These are phyloP conservation scores for Zoysia japonica DNA, from an alignment of 176 grass and related monocot genomes.

Conservation along the genomic window DNA sequence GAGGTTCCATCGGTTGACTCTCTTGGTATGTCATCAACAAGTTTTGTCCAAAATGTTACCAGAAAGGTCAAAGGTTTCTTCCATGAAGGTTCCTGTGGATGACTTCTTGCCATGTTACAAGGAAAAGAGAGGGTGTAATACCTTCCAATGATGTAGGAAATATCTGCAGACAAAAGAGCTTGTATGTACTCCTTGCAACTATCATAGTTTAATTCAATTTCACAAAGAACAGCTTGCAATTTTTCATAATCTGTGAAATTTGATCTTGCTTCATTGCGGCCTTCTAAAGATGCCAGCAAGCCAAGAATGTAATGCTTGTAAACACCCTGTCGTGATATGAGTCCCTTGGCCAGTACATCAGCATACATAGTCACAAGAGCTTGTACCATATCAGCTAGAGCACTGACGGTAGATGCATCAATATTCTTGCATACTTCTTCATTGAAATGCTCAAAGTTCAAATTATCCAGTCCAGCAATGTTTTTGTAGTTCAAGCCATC, in stretches of 20 bases:
- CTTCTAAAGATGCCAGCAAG: constrained; percentile 87
- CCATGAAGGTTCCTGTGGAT: constrained; percentile 71
- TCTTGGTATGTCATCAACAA: constrained; percentile 57
- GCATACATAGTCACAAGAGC: constrained; percentile 78
- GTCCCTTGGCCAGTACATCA: constrained; percentile 68
- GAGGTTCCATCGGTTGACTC: constrained; percentile 40
- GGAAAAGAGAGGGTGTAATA: constrained; percentile 80
- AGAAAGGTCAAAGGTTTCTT: constrained; percentile 59
- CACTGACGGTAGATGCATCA: constrained; percentile 58
- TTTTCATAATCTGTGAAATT: constrained; percentile 63
- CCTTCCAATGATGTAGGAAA: constrained; percentile 58
- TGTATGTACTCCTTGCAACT: constrained; percentile 74
- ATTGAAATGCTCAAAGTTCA: constrained; percentile 96
- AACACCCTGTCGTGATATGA: constrained; percentile 79
- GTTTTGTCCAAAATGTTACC: constrained; percentile 77
- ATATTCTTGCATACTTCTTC: constrained; percentile 95
- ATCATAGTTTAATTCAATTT: constrained; percentile 83
- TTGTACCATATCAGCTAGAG: constrained; percentile 70
- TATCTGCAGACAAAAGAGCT: constrained; percentile 71
- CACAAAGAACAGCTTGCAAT: constrained; percentile 61
- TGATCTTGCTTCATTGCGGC: constrained; percentile 68
- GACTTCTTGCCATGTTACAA: constrained; percentile 57
- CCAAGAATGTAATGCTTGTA: constrained; percentile 88
- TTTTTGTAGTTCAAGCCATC: constrained; percentile 88
- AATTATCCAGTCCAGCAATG: constrained; percentile 79